phyloP scores from a whole-genome alignment of 192 early-diverging fungal species.

The Umbelopsis ramanniana region DNA sequence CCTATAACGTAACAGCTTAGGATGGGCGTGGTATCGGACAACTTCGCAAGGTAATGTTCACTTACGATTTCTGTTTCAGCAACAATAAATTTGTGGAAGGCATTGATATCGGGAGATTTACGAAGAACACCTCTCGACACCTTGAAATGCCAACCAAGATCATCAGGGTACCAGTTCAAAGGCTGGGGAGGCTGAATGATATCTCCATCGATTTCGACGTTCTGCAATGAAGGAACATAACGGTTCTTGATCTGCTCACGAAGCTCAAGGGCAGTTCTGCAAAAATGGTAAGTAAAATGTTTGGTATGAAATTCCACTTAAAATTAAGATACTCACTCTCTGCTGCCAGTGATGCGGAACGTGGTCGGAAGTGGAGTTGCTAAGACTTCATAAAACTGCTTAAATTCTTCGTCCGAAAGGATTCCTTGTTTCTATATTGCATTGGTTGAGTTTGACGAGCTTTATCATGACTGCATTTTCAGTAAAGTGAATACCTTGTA shows the following conservation, averaged over 20 bases:
- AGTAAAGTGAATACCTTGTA: neutral
- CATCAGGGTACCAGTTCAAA: conserved; percentile 90
- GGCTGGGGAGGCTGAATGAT: conserved; percentile 75
- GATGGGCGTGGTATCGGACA: neutral
- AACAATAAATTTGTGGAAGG: conserved; percentile 94
- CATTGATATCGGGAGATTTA: conserved; percentile 72
- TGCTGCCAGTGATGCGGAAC: conserved; percentile 93
- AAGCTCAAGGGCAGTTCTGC: conserved; percentile 70
- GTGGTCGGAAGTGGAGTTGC: conserved; percentile 81
- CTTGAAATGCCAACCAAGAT: conserved; percentile 88
- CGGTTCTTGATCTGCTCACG: conserved; percentile 70
- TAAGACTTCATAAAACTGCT: conserved; percentile 71
- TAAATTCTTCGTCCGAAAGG: conserved; percentile 84
- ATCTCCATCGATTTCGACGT: conserved; percentile 72
- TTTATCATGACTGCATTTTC: neutral
- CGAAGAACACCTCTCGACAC: conserved; percentile 77
- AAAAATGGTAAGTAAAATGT: neutral
- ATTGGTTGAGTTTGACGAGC: neutral
- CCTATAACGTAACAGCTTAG: conserved; percentile 42
- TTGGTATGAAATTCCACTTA: neutral
- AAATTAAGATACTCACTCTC: conserved; percentile 53
- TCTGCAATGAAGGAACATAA: conserved; percentile 50
- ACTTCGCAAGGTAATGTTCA: neutral
- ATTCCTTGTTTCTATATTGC: conserved; percentile 60
- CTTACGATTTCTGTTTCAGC: conserved; percentile 91